phyloP scores from a whole-genome alignment of 768 basidiomycete species.

The Lentinula guzmanii region DNA sequence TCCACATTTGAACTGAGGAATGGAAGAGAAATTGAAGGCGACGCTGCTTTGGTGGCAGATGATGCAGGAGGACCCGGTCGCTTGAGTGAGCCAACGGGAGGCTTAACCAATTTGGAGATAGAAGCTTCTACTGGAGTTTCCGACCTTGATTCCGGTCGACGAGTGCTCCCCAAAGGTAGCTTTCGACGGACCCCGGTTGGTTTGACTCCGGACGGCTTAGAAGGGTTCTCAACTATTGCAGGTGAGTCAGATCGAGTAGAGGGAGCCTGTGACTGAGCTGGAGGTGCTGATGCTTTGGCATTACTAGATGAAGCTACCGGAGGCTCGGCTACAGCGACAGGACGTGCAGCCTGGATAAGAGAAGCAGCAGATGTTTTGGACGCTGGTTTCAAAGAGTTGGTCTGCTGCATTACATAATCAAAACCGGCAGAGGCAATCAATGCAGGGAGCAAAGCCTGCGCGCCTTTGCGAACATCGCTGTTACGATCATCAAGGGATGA shows the following conservation, averaged over 20 bases:
- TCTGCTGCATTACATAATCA: constrained; percentile 82
- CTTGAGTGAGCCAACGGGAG: constrained; percentile 33
- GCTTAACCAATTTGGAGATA: constrained; percentile 29
- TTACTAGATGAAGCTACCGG: constrained; percentile 18
- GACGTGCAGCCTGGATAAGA: constrained; percentile 79
- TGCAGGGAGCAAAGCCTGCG: constrained; percentile 72
- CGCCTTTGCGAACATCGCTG: constrained; percentile 87
- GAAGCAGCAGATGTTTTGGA: constrained; percentile 80
- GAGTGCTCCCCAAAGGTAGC: constrained; percentile 52
- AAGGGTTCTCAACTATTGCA: constrained; percentile 11
- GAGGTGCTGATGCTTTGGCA: constrained; percentile 20
- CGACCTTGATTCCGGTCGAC: constrained; percentile 42
- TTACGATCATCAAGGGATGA: constrained; percentile 86
- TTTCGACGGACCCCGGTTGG: constrained; percentile 65
- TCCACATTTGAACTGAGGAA: constrained; percentile 55
- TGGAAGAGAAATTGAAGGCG: constrained; percentile 27
- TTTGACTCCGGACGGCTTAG: constrained; percentile 34
- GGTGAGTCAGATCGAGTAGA: constrained; percentile 33
- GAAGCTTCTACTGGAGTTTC: constrained; percentile 33
- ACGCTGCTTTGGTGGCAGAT: constrained; percentile 22
- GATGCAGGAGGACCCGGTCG: constrained; percentile 30
- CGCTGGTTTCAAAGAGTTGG: constrained; percentile 85
- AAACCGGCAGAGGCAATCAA: constrained; percentile 74
- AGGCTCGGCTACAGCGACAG: constrained; percentile 20
- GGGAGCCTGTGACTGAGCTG: constrained; percentile 36